These are phyloP conservation scores for Trichoderma oligosporum DNA, from an alignment of 2,329 filamentous ascomycete genomes.

Conservation along the genomic window DNA sequence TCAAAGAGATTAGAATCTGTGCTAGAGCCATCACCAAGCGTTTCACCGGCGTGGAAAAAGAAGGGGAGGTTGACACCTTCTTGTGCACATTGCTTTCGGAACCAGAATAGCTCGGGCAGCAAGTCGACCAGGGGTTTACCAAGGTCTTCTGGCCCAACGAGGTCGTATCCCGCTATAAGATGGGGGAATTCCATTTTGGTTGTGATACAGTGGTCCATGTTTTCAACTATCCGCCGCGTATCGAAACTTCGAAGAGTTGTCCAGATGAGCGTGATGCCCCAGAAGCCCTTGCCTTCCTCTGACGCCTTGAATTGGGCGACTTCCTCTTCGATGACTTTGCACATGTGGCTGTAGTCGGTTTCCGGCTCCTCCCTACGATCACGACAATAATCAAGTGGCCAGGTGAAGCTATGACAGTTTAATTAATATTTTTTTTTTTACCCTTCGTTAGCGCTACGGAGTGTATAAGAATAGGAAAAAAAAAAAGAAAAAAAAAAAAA, in stretches of 20 bases:
- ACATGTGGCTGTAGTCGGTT: conserved; percentile 63
- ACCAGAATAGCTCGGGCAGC: conserved; percentile 87
- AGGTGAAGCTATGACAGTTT: conserved; percentile 55
- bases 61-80: conserved; percentile 82
- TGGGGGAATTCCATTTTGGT: conserved; percentile 76
- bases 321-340: conserved; percentile 72
- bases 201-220: conserved; percentile 83
- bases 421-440: too few relatives aligned
- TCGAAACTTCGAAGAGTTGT: conserved; percentile 64
- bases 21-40: conserved; percentile 67
- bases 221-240: conserved; percentile 65
- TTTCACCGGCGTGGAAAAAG: conserved; percentile 94
- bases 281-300: conserved; percentile 70
- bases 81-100: conserved; percentile 76
- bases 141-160: conserved; percentile 82
- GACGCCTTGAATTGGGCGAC: conserved; percentile 69
- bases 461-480: too few relatives aligned
- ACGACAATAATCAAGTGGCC: conserved; percentile 66
- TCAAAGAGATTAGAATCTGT: conserved; percentile 85
- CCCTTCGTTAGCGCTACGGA: neutral
- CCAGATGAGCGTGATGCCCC: conserved; percentile 84
- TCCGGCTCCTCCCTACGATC: conserved; percentile 64
- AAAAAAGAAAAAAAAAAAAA: neutral
- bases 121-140: conserved; percentile 73
- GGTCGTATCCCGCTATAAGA: conserved; percentile 80